Conservation (phyloP, 805 yeast species). For the Teunomyces kruisii region DNA sequence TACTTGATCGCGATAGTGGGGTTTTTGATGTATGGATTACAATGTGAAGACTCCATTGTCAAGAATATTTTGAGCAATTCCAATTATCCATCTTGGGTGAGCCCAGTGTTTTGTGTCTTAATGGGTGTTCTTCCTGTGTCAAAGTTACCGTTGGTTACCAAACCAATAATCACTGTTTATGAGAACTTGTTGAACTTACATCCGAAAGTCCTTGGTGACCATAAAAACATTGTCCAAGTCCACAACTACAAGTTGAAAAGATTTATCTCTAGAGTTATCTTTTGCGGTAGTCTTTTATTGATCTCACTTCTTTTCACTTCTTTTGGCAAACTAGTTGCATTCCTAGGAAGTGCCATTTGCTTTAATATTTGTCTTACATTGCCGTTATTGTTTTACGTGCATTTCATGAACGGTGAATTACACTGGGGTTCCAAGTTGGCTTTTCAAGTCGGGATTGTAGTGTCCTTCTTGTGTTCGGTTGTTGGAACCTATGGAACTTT, state of each 20-base stretch:
- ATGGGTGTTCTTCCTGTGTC: conserved; percentile 85
- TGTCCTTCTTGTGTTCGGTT: conserved; percentile 50
- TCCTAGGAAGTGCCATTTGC: conserved; percentile 79
- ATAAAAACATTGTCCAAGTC: conserved; percentile 2
- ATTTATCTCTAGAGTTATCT: conserved; percentile 31
- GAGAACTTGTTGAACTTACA: conserved; percentile 33
- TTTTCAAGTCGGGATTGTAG: conserved; percentile 43
- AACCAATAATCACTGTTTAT: conserved; percentile 74
- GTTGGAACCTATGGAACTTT: conserved; percentile 57
- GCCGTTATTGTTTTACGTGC: conserved; percentile 71
- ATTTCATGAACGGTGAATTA: conserved; percentile 48
- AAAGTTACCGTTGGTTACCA: conserved; percentile 77
- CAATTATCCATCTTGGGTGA: conserved; percentile 51
- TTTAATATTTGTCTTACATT: conserved; percentile 76
- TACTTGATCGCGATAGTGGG: conserved; percentile 65
- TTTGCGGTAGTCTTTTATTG: conserved; percentile 57
- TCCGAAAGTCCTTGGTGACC: conserved; percentile 1
- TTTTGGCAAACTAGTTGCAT: conserved; percentile 79
- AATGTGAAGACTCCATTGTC: conserved; percentile 53
- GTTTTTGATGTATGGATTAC: conserved; percentile 55
- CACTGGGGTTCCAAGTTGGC: conserved; percentile 35
- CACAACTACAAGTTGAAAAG: conserved; percentile 9
- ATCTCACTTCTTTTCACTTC: conserved; percentile 69
- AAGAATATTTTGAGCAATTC: conserved; percentile 44
- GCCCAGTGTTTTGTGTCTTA: conserved; percentile 55